Percentiles rank a stretch among this genome's conserved stretches.
These are phyloP conservation scores for Omphalea diandra DNA, from an alignment of 441 rosid species.

Conservation along the genomic window DNA sequence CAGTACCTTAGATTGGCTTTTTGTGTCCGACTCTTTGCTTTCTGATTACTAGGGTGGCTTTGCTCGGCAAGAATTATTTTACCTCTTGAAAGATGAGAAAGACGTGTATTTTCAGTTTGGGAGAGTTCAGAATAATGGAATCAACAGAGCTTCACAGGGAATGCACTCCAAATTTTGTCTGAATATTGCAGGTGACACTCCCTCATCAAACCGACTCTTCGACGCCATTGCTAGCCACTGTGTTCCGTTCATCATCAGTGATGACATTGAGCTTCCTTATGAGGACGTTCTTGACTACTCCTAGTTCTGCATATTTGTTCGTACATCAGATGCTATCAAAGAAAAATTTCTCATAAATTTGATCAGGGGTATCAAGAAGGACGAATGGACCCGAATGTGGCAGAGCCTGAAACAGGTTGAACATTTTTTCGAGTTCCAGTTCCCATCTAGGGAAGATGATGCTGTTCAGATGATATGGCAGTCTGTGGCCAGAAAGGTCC, in stretches of 20 bases:
- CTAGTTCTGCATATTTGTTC: slow-evolving; percentile 78
- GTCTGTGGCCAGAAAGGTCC: slow-evolving; percentile 76
- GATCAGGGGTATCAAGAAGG: slow-evolving; percentile 57
- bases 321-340: slow-evolving; percentile 77
- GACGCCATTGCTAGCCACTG: slow-evolving; percentile 99
- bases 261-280: slow-evolving; percentile 89
- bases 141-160: slow-evolving; percentile 68
- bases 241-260: slow-evolving; percentile 92
- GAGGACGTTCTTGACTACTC: slow-evolving; percentile 94
- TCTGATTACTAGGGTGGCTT: slow-evolving; percentile 65
- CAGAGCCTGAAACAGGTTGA: slow-evolving; percentile 59
- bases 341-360: slow-evolving; percentile 65
- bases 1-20: neutral
- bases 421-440: slow-evolving; percentile 58
- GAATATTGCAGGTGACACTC: slow-evolving; percentile 96
- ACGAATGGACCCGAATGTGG: slow-evolving; percentile 90
- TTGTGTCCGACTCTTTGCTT: neutral
- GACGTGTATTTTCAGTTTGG: slow-evolving; percentile 93
- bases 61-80: slow-evolving; percentile 79
- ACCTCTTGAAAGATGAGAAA: slow-evolving; percentile 78
- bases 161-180: slow-evolving; percentile 98
- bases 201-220: slow-evolving; percentile 90
- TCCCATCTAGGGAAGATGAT: slow-evolving; percentile 70
- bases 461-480: slow-evolving; percentile 98
- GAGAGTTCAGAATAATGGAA: slow-evolving; percentile 67